These are phyloP conservation scores for Lactifluus rugatus DNA, from an alignment of 768 basidiomycete species.

Conservation along the genomic window DNA sequence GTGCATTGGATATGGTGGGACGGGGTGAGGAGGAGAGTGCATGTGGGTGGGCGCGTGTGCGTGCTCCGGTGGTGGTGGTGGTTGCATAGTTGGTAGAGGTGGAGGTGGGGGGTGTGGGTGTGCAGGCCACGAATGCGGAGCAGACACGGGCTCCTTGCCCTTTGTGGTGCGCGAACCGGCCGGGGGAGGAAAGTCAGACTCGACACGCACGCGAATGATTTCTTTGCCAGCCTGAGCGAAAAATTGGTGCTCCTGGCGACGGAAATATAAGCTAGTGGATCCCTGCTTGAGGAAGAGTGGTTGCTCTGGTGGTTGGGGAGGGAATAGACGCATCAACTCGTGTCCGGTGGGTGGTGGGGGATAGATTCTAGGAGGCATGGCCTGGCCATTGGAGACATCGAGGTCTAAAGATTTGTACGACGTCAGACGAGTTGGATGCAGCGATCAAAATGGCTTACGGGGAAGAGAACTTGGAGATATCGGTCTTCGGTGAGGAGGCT, in stretches of 20 bases:
- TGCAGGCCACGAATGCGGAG: slow-evolving; percentile 7
- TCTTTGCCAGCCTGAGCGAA: slow-evolving; percentile 73
- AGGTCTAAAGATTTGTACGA: slow-evolving; percentile 40
- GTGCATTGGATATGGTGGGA: slow-evolving; percentile 29
- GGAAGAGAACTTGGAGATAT: slow-evolving; percentile 19
- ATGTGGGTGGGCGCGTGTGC: slow-evolving; percentile 13
- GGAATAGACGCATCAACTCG: slow-evolving; percentile 80
- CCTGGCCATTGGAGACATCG: slow-evolving; percentile 47
- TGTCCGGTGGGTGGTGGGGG: slow-evolving; percentile 74
- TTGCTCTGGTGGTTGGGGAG: slow-evolving; percentile 48
- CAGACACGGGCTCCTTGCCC: slow-evolving; percentile 13
- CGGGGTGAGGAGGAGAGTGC: slow-evolving; percentile 19
- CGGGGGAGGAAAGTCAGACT: slow-evolving; percentile 42
- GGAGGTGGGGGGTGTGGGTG: slow-evolving; percentile 21
- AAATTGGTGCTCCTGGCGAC: slow-evolving; percentile 68
- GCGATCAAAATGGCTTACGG: slow-evolving; percentile 1
- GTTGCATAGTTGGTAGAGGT: slow-evolving; percentile 19
- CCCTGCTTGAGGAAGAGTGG: slow-evolving; percentile 48
- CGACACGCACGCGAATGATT: slow-evolving; percentile 64
- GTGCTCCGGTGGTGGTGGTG: slow-evolving; percentile 16
- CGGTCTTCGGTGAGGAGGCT: slow-evolving; percentile 14
- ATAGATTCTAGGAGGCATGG: slow-evolving; percentile 45
- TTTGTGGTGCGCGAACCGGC: slow-evolving; percentile 13
- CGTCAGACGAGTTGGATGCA: not conserved
- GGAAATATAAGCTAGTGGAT: slow-evolving; percentile 65